Conservation (phyloP, 2,329 filamentous ascomycete species). For the Colletotrichum brevisporum region DNA sequence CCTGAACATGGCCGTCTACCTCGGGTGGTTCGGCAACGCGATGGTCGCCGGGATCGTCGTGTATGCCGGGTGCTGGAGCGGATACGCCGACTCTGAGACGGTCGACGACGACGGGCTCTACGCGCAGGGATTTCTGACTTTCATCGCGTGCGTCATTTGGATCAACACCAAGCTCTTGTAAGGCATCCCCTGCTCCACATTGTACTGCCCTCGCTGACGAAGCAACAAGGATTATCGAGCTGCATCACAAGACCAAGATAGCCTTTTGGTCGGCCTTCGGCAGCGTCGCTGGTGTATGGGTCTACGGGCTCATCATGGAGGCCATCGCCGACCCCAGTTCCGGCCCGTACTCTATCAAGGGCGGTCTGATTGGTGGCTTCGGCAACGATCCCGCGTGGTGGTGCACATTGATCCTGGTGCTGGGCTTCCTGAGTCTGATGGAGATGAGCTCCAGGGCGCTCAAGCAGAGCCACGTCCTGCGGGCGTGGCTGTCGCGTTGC, state of each 20-base stretch:
- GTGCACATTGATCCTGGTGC: slow-evolving; percentile 3
- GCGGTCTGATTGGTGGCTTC: background rate
- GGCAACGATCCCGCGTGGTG: slow-evolving; percentile 9
- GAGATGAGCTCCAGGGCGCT: slow-evolving; percentile 8
- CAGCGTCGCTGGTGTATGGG: slow-evolving; percentile 1
- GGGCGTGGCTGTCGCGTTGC: slow-evolving; percentile 15
- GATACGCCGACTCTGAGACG: slow-evolving; percentile 15
- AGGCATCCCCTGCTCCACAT: background rate
- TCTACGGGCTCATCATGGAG: background rate
- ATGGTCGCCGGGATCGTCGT: slow-evolving; percentile 53
- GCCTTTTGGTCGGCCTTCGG: slow-evolving; percentile 1
- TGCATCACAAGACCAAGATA: slow-evolving; percentile 5
- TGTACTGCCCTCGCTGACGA: background rate
- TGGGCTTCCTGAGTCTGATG: background rate
- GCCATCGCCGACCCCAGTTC: background rate
- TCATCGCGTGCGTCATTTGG: slow-evolving; percentile 7
- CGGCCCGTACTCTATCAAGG: slow-evolving; percentile 4
- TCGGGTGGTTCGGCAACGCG: slow-evolving; percentile 59
- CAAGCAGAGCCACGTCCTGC: slow-evolving; percentile 14
- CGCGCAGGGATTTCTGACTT: slow-evolving; percentile 16
- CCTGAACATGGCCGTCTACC: slow-evolving; percentile 81
- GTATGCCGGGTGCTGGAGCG: slow-evolving; percentile 15
- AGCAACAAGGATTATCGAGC: background rate
- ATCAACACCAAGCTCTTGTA: slow-evolving; percentile 22
- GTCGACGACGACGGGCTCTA: slow-evolving; percentile 17